Percentiles rank a stretch among this genome's conserved stretches.
phyloP scores from a whole-genome alignment of 176 grass and related monocot genomes.

The Avena sativa region DNA sequence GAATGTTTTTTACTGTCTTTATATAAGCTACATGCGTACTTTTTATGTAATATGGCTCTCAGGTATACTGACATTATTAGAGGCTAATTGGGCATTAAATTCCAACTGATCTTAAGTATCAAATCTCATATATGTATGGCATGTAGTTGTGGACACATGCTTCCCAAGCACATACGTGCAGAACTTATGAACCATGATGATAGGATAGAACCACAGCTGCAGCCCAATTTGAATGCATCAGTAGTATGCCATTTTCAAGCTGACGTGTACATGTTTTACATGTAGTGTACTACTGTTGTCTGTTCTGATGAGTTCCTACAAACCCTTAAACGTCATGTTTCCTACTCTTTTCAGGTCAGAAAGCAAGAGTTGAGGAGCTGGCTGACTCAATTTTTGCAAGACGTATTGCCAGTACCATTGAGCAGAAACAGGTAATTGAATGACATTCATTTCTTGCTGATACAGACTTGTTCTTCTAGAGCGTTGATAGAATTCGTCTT shows the following conservation, averaged over 20 bases:
- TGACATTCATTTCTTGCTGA: slow-evolving; percentile 24
- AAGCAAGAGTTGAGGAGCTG: slow-evolving; percentile 60
- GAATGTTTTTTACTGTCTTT: background rate
- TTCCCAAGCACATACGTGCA: background rate
- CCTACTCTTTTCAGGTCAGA: slow-evolving; percentile 59
- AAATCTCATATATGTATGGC: background rate
- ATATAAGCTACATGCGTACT: background rate
- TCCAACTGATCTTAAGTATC: slow-evolving; percentile 2
- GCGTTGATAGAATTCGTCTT: background rate
- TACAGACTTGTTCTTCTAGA: slow-evolving; percentile 7
- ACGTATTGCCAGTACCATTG: slow-evolving; percentile 53
- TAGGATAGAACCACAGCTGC: slow-evolving; percentile 2
- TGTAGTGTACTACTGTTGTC: background rate
- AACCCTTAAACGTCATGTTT: slow-evolving; percentile 35
- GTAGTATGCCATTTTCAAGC: background rate
- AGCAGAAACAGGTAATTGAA: slow-evolving; percentile 52
- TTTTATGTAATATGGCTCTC: background rate
- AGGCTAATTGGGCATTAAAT: slow-evolving; percentile 19
- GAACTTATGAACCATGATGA: background rate
- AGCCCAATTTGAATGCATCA: background rate
- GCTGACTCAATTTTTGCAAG: slow-evolving; percentile 79
- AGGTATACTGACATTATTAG: background rate
- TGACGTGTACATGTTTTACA: background rate
- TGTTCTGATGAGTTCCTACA: slow-evolving; percentile 26
- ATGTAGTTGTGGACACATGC: background rate